phyloP scores from a whole-genome alignment of 495 filamentous ascomycete species.

The Rusavskia elegans region DNA sequence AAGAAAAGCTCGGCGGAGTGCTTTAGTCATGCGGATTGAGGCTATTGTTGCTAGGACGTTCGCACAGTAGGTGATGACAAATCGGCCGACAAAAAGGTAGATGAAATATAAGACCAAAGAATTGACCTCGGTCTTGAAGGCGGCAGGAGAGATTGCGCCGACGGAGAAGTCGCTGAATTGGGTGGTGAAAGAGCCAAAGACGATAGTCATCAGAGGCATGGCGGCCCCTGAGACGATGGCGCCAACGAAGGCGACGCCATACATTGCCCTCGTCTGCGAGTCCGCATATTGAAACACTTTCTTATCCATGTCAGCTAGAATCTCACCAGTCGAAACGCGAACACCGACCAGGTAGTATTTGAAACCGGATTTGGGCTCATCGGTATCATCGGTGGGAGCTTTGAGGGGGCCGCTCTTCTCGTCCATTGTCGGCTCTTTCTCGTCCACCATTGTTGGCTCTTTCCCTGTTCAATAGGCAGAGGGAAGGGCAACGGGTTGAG shows the following conservation, averaged over 20 bases:
- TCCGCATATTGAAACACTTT: slow-evolving; percentile 11
- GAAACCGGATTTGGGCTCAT: neutral
- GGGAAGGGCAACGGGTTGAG: neutral
- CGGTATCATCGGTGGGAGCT: neutral
- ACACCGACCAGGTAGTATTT: neutral
- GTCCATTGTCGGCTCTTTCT: neutral
- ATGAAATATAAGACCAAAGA: slow-evolving; percentile 15
- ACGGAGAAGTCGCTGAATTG: slow-evolving; percentile 18
- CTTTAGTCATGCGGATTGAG: slow-evolving; percentile 17
- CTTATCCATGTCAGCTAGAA: neutral
- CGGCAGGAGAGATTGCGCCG: slow-evolving; percentile 10
- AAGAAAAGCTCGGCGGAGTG: slow-evolving; percentile 15
- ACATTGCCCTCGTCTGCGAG: slow-evolving; percentile 3
- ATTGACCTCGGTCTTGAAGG: slow-evolving; percentile 15
- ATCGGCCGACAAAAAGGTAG: slow-evolving; percentile 25
- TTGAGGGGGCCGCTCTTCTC: neutral
- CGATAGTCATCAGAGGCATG: slow-evolving; percentile 30
- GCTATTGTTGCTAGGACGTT: slow-evolving; percentile 16
- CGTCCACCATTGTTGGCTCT: no score
- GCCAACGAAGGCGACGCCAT: slow-evolving; percentile 20
- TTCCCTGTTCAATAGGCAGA: neutral
- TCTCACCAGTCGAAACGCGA: neutral
- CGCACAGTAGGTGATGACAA: slow-evolving; percentile 19
- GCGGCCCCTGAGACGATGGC: slow-evolving; percentile 34
- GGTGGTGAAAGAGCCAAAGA: slow-evolving; percentile 28